A percentile compares a stretch with the other conserved stretches of the same genome.
These are phyloP conservation scores for Komagataea norvegica DNA, from an alignment of 1,139 yeast species.

Conservation along the genomic window DNA sequence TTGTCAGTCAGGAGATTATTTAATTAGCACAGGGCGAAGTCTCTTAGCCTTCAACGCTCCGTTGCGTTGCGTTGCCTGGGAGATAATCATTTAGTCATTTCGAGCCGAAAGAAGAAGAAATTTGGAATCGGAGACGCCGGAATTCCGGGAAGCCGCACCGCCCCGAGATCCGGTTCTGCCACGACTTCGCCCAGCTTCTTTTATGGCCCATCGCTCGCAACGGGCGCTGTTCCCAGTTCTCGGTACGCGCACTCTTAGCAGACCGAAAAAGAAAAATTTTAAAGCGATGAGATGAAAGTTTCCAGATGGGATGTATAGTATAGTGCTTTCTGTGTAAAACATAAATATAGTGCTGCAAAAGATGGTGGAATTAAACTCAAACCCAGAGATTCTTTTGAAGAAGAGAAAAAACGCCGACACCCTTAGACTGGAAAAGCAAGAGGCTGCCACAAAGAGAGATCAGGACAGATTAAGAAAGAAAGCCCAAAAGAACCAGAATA, in stretches of 20 bases:
- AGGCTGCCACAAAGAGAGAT: conserved; percentile 35
- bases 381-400: conserved; percentile 70
- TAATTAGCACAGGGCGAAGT: not conserved
- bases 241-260: conserved; percentile 1
- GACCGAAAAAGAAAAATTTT: conserved; percentile 6
- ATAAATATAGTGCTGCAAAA: not conserved
- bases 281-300: conserved; percentile 9
- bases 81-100: conserved; percentile 14
- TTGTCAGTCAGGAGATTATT: too few relatives aligned
- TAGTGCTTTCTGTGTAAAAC: not conserved
- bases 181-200: too few relatives aligned
- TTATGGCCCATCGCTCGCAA: not conserved
- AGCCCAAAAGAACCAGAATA: conserved; percentile 37
- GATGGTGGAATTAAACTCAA: conserved; percentile 52
- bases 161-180: too few relatives aligned
- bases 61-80: conserved; percentile 18
- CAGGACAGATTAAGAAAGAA: conserved; percentile 41
- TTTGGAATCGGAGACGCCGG: too few relatives aligned
- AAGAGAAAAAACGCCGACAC: conserved; percentile 76
- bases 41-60: not conserved
- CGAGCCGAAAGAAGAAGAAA: not conserved
- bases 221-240: conserved; percentile 1
- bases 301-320: not conserved
- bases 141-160: too few relatives aligned
- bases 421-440: conserved; percentile 62